Conservation (phyloP, 2,329 filamentous ascomycete genomes). For the Cyphellophora attinorum region DNA sequence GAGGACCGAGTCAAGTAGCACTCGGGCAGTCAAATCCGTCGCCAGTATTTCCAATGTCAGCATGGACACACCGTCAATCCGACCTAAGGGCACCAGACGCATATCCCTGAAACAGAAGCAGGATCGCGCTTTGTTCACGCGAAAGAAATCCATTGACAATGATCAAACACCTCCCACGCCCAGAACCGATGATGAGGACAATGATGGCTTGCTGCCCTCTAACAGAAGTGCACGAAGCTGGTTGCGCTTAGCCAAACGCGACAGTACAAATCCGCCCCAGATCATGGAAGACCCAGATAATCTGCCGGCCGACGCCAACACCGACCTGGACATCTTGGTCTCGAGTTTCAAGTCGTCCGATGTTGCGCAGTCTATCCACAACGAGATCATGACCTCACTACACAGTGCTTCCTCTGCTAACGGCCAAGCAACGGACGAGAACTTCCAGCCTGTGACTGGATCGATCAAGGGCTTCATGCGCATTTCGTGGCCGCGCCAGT, state of each 20-base stretch:
- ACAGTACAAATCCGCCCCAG: constrained; percentile 46
- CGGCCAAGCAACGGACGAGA: constrained; percentile 48
- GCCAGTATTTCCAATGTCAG: constrained; percentile 72
- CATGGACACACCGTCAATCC: constrained; percentile 53
- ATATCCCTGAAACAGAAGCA: constrained; percentile 79
- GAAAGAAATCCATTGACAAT: constrained; percentile 55
- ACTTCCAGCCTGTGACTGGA: constrained; percentile 28
- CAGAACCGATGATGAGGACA: constrained; percentile 53
- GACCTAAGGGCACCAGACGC: constrained; percentile 61
- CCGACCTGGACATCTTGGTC: constrained; percentile 75
- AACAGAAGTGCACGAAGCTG: constrained; percentile 42
- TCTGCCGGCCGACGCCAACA: constrained; percentile 51
- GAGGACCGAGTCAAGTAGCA: constrained; percentile 74
- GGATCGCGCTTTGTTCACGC: constrained; percentile 81
- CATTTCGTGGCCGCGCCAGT: constrained; percentile 70
- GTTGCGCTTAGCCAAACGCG: constrained; percentile 49
- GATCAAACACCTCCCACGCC: constrained; percentile 44
- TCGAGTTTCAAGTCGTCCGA: constrained; percentile 67
- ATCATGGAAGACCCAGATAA: constrained; percentile 61
- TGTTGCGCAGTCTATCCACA: constrained; percentile 61
- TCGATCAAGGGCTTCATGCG: constrained; percentile 71
- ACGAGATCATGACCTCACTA: constrained; percentile 69
- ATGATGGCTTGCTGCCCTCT: constrained; percentile 25
- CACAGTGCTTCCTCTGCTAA: constrained; percentile 58
- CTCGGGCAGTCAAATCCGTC: constrained; percentile 80